Base-by-base conservation (phyloP, 202 grass and related monocot species). In the Zizania palustris region DNA sequence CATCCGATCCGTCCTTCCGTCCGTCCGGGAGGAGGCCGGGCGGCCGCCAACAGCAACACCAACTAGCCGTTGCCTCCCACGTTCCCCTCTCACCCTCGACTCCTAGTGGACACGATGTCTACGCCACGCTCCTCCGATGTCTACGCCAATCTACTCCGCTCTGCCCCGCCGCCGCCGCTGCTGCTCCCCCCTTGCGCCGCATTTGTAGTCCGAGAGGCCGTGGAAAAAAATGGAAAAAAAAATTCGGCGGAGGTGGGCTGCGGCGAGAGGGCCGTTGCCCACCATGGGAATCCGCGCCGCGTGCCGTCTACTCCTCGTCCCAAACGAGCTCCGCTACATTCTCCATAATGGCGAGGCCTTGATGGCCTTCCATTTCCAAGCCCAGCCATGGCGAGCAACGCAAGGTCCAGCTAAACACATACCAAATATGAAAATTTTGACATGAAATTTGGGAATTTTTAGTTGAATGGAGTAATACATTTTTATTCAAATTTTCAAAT, bases 51-150 rank as follows among this genome's bases (percentile, higher is more conserved):
- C 45, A 3, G 0, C 51, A 53, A 7, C 50, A 4, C 2, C 6
- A 77, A 79, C 86, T 88, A 88, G 86, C 76, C 81, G 81, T 88
- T 80, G 86, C 70, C 43, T 35, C 18, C 16, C 40, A 10, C 19
- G 5, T 39, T 39, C 12, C 56, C 15, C 5, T 37, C 18, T 20
- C 59, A 34, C 62, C 38, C 68, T 45, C 38, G 77, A 69, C 71
- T 64, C 20, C 37, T 36, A 11, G 36, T 44, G 38, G 80, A 74
- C 15, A 37, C 61, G 79, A 19, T n/a, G n/a, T n/a, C n/a, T n/a
- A n/a, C n/a, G n/a, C 28, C 28, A 28, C 28, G 1, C 11, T 14
- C 21, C 76, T 38, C 33, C 54, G 65, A 42, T 37, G 40, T 59
- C 64, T 21, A n/a, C 16, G 1, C 61, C 53, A 15, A 37, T 44